phyloP scores from a whole-genome alignment of 176 grass and related monocot genomes.

The Oryza longistaminata region DNA sequence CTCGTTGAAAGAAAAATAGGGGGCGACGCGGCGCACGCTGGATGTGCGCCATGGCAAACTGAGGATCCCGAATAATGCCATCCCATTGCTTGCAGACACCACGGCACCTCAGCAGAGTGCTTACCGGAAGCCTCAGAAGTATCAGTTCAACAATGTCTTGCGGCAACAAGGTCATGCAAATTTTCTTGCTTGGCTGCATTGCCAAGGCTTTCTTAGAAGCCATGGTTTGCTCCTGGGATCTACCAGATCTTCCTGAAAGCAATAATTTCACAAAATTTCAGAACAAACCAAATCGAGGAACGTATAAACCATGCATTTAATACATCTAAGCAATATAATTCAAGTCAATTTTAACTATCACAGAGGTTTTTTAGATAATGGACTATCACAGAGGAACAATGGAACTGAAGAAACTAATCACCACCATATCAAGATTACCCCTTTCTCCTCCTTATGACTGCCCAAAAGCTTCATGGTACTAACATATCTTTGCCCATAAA shows the following conservation, averaged over 20 bases:
- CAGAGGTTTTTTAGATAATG: too few relatives aligned
- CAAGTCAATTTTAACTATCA: too few relatives aligned
- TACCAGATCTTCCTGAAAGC: too few relatives aligned
- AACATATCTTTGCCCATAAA: too few relatives aligned
- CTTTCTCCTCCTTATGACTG: background rate
- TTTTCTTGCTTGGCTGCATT: too few relatives aligned
- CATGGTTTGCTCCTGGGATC: too few relatives aligned
- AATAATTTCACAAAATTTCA: too few relatives aligned
- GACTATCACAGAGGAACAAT: too few relatives aligned
- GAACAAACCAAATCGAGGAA: too few relatives aligned
- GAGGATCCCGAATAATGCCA: slow-evolving; percentile 19
- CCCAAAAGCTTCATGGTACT: background rate
- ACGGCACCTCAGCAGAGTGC: slow-evolving; percentile 18
- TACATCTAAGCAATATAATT: too few relatives aligned
- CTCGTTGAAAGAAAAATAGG: slow-evolving; percentile 17
- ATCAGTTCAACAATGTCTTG: slow-evolving; percentile 20
- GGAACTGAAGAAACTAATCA: background rate
- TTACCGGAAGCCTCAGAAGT: slow-evolving; percentile 32
- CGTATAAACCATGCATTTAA: too few relatives aligned
- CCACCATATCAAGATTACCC: background rate
- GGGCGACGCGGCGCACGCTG: background rate
- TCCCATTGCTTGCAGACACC: slow-evolving; percentile 42
- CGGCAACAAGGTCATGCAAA: background rate
- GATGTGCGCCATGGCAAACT: slow-evolving; percentile 6
- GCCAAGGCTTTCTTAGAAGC: too few relatives aligned